Base-by-base conservation (phyloP, 805 yeast genomes). In the Zygotorulaspora florentina region DNA sequence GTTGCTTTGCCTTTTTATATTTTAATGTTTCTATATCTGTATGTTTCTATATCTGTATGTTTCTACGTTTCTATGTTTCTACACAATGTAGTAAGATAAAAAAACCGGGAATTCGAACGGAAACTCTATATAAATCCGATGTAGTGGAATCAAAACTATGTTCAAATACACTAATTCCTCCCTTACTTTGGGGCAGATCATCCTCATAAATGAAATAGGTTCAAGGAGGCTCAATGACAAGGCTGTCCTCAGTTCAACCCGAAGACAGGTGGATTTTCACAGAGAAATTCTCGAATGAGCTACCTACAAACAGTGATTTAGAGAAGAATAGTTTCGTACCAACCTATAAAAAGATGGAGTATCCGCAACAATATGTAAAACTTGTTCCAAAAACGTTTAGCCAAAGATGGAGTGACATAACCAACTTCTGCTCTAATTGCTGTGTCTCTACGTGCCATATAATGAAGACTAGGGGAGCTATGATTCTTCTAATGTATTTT, bases 231-330 rank as follows among this genome's bases (percentile, higher is more conserved):
- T 42, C 42, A 36, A 31, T 45, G 26, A 42, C 42, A 25, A 42
- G 43, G 8, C 45, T 42, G 26, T 36, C 40, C 13, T 30, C 42
- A 3, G 20, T 45, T 3, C 43, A 46, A 23, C 16, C 28, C 8
- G 43, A 48, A 29, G 37, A 48, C 31, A 35, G 47, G 25, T 48
- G 52, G 52, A 10, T 45, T 10, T 47, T 48, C 7, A 35, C 43
- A 17, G 48, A 46, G 34, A 49, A 43, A 31, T 49, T 40, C 27
- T 46, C 48, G 8, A 34, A 41, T 11, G 37, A 40, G 10, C 16
- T 49, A 35, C 53, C 53, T 25, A 40, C 40, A 7, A 26, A 20
- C 11, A 29, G 16, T 15, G 45, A 46, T 13, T 10, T 23, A 10
- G 35, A 35, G 18, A 40, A 23, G 18, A 20, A 29, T n/a, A 27